These are phyloP conservation scores for Solanum rostratum DNA, from an alignment of 257 asterid genomes.

Conservation along the genomic window DNA sequence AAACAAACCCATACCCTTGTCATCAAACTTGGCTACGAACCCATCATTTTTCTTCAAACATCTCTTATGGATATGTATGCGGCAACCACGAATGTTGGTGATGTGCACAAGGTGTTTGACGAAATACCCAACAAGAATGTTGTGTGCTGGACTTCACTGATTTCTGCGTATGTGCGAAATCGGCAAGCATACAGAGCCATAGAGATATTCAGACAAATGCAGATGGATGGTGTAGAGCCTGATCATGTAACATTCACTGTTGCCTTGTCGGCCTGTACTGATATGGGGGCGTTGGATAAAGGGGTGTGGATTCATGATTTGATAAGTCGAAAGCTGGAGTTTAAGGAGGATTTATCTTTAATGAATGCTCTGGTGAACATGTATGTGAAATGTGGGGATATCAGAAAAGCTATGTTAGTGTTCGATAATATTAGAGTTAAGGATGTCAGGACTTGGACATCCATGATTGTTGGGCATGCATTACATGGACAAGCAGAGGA, in stretches of 20 bases:
- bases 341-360: not conserved
- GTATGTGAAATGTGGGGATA: constrained; percentile 21
- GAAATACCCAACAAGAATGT: constrained; percentile 16
- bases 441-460: constrained; percentile 24
- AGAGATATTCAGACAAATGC: constrained; percentile 10
- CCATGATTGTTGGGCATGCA: constrained; percentile 27
- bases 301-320: constrained; percentile 10
- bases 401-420: constrained; percentile 6
- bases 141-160: constrained; percentile 14
- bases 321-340: not conserved
- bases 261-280: constrained; percentile 14
- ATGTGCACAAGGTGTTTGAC: constrained; percentile 13
- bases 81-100: not conserved
- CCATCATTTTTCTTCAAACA: constrained; percentile 2
- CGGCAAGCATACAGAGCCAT: constrained; percentile 11
- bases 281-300: constrained; percentile 15
- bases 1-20: constrained; percentile 8
- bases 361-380: constrained; percentile 16
- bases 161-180: constrained; percentile 13
- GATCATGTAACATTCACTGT: constrained; percentile 13
- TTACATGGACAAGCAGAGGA: constrained; percentile 18
- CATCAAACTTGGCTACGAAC: constrained; percentile 8
- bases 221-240: constrained; percentile 11
- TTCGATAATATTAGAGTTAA: constrained; percentile 1
- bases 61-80: constrained; percentile 7